Conservation (phyloP, 106 monocot species). For the Dioscorea alata region DNA sequence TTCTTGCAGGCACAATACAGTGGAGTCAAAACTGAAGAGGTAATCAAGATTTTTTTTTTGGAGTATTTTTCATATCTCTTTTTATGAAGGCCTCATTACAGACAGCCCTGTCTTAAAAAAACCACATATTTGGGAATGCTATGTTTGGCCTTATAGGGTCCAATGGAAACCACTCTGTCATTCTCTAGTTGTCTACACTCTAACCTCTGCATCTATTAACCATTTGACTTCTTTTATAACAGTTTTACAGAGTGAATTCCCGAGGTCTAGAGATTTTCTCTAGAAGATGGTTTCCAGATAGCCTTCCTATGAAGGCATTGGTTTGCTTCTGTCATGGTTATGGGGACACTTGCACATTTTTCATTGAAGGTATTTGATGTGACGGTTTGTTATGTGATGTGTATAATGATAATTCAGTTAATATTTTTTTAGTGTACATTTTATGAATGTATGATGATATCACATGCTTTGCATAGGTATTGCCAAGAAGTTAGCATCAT, state of each 20-base stretch:
- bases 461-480: slow-evolving; percentile 40
- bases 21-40: slow-evolving; percentile 55
- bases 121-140: no score
- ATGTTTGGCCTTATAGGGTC: no score
- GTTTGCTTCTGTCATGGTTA: slow-evolving; percentile 93
- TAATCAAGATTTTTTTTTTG: slow-evolving; percentile 11
- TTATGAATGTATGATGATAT: neutral
- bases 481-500: slow-evolving; percentile 77
- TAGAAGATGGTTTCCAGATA: slow-evolving; percentile 78
- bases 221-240: slow-evolving; percentile 15
- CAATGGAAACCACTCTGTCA: no score
- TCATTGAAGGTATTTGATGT: slow-evolving; percentile 70
- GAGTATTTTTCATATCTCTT: neutral
- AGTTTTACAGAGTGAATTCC: slow-evolving; percentile 72
- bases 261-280: slow-evolving; percentile 82
- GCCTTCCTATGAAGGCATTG: slow-evolving; percentile 57
- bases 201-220: neutral
- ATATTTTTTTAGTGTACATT: neutral
- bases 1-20: slow-evolving; percentile 47
- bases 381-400: neutral
- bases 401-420: neutral
- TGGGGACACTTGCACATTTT: slow-evolving; percentile 98
- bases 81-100: no score
- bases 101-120: no score
- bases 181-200: no score